phyloP scores from a whole-genome alignment of 768 basidiomycete genomes.

The Amanita muscaria region DNA sequence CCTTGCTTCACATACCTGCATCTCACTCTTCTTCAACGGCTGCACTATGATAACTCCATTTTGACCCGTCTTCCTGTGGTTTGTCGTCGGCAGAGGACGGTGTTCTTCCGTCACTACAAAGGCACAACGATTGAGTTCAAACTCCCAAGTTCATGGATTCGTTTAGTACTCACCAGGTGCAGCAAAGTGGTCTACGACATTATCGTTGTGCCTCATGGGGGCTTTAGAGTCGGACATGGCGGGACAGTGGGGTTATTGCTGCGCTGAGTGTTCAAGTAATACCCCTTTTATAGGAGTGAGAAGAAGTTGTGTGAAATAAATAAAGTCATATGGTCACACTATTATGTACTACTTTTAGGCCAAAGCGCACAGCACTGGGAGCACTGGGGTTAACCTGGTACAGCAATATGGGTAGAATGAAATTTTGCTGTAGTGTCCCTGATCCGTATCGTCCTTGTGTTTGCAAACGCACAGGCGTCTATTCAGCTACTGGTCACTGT shows the following conservation, averaged over 20 bases:
- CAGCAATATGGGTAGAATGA: too few relatives aligned
- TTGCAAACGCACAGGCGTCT: too few relatives aligned
- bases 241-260: neutral
- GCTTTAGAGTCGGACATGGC: slow-evolving; percentile 2
- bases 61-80: slow-evolving; percentile 13
- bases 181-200: slow-evolving; percentile 69
- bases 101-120: slow-evolving; percentile 72
- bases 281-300: neutral
- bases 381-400: too few relatives aligned
- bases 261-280: neutral
- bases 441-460: too few relatives aligned
- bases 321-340: too few relatives aligned
- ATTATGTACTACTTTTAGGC: too few relatives aligned
- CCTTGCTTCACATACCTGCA: slow-evolving; percentile 76
- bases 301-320: too few relatives aligned
- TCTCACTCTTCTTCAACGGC: slow-evolving; percentile 74
- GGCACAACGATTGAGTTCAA: slow-evolving; percentile 9
- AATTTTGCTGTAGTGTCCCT: too few relatives aligned
- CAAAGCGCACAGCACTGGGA: too few relatives aligned
- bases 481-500: too few relatives aligned
- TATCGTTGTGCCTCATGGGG: slow-evolving; percentile 14
- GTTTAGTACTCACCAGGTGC: slow-evolving; percentile 55
- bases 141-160: too few relatives aligned
- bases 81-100: slow-evolving; percentile 12
- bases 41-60: slow-evolving; percentile 67